Conservation (phyloP, 768 basidiomycete species). For the Rhodosporidiobolus odoratus region DNA sequence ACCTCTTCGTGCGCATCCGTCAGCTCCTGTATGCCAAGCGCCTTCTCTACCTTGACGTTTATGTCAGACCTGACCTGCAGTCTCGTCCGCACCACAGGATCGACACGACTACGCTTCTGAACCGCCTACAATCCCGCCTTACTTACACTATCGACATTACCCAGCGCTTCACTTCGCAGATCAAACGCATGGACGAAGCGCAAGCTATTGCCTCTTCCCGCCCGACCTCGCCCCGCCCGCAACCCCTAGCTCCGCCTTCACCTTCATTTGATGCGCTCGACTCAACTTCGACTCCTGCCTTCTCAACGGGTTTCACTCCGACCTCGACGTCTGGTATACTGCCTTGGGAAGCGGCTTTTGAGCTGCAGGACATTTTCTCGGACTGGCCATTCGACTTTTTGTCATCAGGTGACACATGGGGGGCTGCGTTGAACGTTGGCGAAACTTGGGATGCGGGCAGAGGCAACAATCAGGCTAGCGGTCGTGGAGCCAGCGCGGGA, state of each 20-base stretch:
- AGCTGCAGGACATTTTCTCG: slow-evolving; percentile 8
- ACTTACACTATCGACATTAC: not conserved
- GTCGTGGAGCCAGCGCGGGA: not conserved
- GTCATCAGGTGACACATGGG: not conserved
- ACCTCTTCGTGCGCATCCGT: slow-evolving; percentile 4
- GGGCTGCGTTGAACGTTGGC: not conserved
- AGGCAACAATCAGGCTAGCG: not conserved
- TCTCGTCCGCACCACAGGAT: not conserved
- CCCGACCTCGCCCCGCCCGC: not conserved
- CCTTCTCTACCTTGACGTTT: not conserved
- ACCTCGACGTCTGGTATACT: not conserved
- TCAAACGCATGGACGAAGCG: slow-evolving; percentile 4
- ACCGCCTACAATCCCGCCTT: slow-evolving; percentile 9
- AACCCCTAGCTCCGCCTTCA: not conserved
- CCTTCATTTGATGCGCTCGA: not conserved
- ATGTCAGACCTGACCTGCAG: not conserved
- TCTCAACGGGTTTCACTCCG: not conserved
- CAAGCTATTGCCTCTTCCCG: not conserved
- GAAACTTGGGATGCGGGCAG: not conserved
- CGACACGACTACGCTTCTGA: not conserved
- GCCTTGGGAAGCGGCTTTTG: slow-evolving; percentile 7
- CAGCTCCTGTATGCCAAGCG: not conserved
- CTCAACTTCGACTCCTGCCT: not conserved
- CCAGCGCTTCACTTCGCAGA: slow-evolving; percentile 9
- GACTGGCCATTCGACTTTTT: slow-evolving; percentile 13